Conservation (phyloP, 495 filamentous ascomycete species). For the Hapsidospora chrysogenum region DNA sequence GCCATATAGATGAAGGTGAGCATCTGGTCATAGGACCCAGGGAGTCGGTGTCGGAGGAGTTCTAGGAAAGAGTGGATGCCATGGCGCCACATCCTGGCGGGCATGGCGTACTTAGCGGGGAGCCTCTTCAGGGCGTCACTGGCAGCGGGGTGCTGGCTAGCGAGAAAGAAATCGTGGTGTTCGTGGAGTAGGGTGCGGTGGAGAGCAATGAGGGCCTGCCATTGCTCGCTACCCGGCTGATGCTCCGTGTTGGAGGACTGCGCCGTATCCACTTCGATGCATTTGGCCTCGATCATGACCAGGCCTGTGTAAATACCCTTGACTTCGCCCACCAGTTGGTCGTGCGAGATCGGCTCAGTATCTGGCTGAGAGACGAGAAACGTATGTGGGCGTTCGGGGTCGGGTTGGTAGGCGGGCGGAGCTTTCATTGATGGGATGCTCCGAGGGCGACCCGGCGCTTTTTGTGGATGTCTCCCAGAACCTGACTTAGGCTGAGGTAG, state of each 20-base stretch:
- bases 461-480: too few species aligned
- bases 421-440: too few species aligned
- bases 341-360: constrained; percentile 54
- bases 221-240: constrained; percentile 42
- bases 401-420: too few species aligned
- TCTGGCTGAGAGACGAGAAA: constrained; percentile 40
- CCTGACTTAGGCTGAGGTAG: too few species aligned
- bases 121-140: constrained; percentile 37
- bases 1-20: constrained; percentile 66
- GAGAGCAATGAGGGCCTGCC: constrained; percentile 55
- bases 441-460: too few species aligned
- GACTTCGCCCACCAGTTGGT: constrained; percentile 52
- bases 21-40: constrained; percentile 61
- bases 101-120: constrained; percentile 61
- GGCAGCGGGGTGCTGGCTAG: constrained; percentile 59
- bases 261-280: constrained; percentile 52
- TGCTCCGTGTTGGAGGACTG: constrained; percentile 27
- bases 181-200: constrained; percentile 51
- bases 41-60: constrained; percentile 50
- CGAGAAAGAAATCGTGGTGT: constrained; percentile 58
- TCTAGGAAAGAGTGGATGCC: constrained; percentile 59
- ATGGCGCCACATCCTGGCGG: constrained; percentile 57
- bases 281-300: constrained; percentile 66
- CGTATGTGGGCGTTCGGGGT: too few species aligned
- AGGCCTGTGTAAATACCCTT: constrained; percentile 64